Percentiles rank a stretch among this genome's conserved stretches.
These are phyloP conservation scores for Salix dunnii DNA, from an alignment of 345 rosid genomes.

Conservation along the genomic window DNA sequence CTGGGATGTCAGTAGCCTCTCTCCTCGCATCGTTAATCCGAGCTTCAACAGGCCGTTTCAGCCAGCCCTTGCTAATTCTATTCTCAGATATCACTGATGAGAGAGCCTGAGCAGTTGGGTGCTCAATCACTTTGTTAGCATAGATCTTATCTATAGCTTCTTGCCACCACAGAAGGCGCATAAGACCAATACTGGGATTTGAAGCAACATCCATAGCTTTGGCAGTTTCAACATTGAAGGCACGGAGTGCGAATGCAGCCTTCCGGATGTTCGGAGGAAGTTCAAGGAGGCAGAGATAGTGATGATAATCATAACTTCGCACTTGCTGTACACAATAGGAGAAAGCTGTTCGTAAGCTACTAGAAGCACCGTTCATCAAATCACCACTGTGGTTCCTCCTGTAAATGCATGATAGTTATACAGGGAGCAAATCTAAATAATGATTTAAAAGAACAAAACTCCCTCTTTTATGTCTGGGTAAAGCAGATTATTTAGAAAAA, in stretches of 20 bases:
- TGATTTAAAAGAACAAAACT: not conserved
- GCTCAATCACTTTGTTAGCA: slow-evolving; percentile 57
- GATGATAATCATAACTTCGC: slow-evolving; percentile 88
- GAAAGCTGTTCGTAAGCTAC: slow-evolving; percentile 63
- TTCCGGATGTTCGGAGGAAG: slow-evolving; percentile 76
- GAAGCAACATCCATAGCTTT: slow-evolving; percentile 95
- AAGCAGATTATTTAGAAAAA: not conserved
- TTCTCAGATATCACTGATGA: slow-evolving; percentile 64
- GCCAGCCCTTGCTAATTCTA: slow-evolving; percentile 72
- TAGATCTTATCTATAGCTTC: slow-evolving; percentile 86
- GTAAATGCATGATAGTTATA: slow-evolving; percentile 11
- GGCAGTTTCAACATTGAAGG: slow-evolving; percentile 91
- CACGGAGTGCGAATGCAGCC: slow-evolving; percentile 86
- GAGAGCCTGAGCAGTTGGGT: slow-evolving; percentile 76
- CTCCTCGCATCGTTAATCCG: slow-evolving; percentile 69
- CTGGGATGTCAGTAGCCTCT: slow-evolving; percentile 62
- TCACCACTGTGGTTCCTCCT: slow-evolving; percentile 21
- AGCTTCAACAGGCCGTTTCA: slow-evolving; percentile 84
- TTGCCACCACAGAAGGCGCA: slow-evolving; percentile 95
- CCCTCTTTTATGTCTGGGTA: not conserved
- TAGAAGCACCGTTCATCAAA: slow-evolving; percentile 59
- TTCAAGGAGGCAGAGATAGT: slow-evolving; percentile 91
- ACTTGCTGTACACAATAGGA: slow-evolving; percentile 87
- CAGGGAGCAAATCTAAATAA: not conserved
- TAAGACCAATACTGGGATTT: slow-evolving; percentile 82